Evolutionary conservation across 805 yeast genomes (phyloP), one percentile per base, ranked within the genome.

Genomic region (Zygoascus bituminiphila): DNA sequence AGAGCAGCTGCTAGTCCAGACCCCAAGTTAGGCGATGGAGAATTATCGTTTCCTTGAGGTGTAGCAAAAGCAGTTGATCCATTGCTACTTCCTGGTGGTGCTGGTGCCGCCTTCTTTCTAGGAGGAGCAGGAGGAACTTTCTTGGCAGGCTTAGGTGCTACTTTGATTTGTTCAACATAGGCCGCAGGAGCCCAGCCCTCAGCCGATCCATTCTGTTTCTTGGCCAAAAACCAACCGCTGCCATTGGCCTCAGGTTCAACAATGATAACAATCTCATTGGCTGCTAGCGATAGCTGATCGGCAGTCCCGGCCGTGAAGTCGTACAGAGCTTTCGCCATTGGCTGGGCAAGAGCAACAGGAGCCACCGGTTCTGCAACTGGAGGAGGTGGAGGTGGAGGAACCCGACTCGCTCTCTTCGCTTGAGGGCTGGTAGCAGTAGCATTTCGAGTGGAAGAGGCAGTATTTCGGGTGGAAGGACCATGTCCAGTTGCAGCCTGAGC

Each of bases 101-200:
- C 59, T 2, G 62, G 60, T 14, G 57, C 57, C 38, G 63, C 61
- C 41, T 51, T 57, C 31, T 64, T 56, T 9, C 17, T 39, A 4
- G 68, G 56, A 5, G 63, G 54, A 5, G 61, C 45, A 12, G 59
- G 56, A 12, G 58, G 59, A 5, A 57, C 51, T 24, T 56, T 49
- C 5, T 58, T 49, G 3, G 58, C 39, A 23, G 57, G 51, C 5
- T 58, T 48, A 3, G 57, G 40, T 12, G 54, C 48, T 14, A 40
- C 51, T 44, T 49, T 51, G 39, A 61, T 51, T 36, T 63, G 64
- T 51, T 71, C 79, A 60, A 91, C 79, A 62, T 89, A 93, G n/a
- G 89, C 85, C 20, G 93, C 83, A 12, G 99, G 99, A 10, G 93
- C 91, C 98, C 98, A 93, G 4, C 99, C 99, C 63, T 88, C 93